Base-by-base conservation (phyloP, 805 yeast genomes). In the Saccharomycopsis guyanensis region DNA sequence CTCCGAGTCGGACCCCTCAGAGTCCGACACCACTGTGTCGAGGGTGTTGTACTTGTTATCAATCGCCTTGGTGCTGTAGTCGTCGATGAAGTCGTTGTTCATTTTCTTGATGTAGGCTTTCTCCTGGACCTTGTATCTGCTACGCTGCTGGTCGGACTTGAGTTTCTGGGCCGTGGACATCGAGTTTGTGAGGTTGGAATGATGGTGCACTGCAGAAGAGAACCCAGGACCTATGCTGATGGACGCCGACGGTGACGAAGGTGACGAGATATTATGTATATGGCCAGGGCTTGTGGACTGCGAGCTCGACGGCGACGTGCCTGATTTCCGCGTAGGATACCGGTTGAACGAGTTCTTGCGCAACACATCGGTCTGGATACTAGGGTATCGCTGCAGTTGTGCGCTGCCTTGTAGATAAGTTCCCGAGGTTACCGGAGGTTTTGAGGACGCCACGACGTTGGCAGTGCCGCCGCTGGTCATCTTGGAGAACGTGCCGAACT, bases 11-110 rank as follows among this genome's bases (percentile, higher is more conserved):
- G 35, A 33, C 16, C 16, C 43, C 7, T 51, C 52, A 20, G 45
- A 38, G 19, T 45, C 46, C 16, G 41, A 38, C 13, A 42, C 47
- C 2, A 15, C 33, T 13, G 23, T 37, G 13, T 42, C 50, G 35
- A 50, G 48, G 3, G 34, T 23, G 23, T 42, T 29, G 39, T 59
- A 60, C 7, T 66, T 68, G 2, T 68, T 72, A 15, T 47, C 48
- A 36, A 80, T 75, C 3, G 82, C 86, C 53, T 78, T 78, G 10
- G 86, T 80, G 57, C 82, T 80, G 59, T 82, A 82, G 55, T 84
- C 93, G 59, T 83, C 86, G 3, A 68, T 73, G 34, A 69, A 65
- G 52, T 76, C 80, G 53, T 78, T 78, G 49, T 74, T 71, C 57
- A 84, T 73, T 57, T 76, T 76, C 47, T 73, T 75, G 47, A 85